Conservation (phyloP, 2,329 filamentous ascomycete genomes). For the Dactylellina parvicollis region DNA sequence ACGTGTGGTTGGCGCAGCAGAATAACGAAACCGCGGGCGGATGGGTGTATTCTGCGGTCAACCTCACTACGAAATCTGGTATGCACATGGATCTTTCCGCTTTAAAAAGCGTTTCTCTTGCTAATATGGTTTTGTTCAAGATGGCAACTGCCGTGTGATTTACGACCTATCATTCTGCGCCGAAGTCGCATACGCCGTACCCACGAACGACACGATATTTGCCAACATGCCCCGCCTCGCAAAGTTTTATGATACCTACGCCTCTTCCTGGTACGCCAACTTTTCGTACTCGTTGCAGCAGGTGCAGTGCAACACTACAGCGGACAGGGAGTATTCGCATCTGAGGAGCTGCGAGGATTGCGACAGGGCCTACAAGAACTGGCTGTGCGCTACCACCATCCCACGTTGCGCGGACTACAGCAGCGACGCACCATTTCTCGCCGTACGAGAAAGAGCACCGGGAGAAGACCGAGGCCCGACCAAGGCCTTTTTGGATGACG, state of each 20-base stretch:
- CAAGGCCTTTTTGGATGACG: slow-evolving; percentile 41
- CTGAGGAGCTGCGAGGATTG: slow-evolving; percentile 80
- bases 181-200: slow-evolving; percentile 89
- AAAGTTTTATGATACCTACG: slow-evolving; percentile 80
- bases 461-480: slow-evolving; percentile 35
- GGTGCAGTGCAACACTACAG: slow-evolving; percentile 79
- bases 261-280: slow-evolving; percentile 74
- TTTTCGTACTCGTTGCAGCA: slow-evolving; percentile 86
- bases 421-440: slow-evolving; percentile 67
- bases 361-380: slow-evolving; percentile 82
- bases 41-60: slow-evolving; percentile 74
- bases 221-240: slow-evolving; percentile 71
- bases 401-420: slow-evolving; percentile 89
- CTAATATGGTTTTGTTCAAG: slow-evolving; percentile 61
- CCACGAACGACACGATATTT: slow-evolving; percentile 75
- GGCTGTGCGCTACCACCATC: slow-evolving; percentile 93
- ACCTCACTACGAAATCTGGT: slow-evolving; percentile 83
- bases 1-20: slow-evolving; percentile 59
- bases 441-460: slow-evolving; percentile 65
- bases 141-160: slow-evolving; percentile 84
- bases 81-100: slow-evolving; percentile 59
- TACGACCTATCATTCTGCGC: slow-evolving; percentile 89
- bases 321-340: slow-evolving; percentile 81
- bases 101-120: background rate
- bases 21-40: slow-evolving; percentile 73